Evolutionary conservation across 1,284 basidiomycete genomes (phyloP), one percentile per base, ranked within the genome.

Genomic region (Pseudomicrostroma phylloplanum): DNA sequence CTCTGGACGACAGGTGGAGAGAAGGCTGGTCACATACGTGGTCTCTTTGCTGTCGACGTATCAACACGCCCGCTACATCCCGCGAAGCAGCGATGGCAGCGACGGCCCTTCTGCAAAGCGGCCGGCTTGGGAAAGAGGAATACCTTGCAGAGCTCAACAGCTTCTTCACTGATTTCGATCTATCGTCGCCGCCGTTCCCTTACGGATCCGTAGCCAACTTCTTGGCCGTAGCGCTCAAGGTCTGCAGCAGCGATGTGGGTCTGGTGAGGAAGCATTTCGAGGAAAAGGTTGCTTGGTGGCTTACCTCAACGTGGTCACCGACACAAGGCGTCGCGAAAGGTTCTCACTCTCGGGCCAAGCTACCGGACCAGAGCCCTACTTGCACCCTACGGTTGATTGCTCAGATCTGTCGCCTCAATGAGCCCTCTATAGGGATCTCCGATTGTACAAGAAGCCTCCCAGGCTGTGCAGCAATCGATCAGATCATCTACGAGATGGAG

Each of bases 191-290:
- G 1, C 81, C 86, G 1, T 87, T 85, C 67, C 89, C 91, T 0
- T 88, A 85, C 70, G 93, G 97, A 72, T 86, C 92, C 0, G 89
- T 92, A 25, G 93, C 91, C 81, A 81, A 83, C 56, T 89, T 96
- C 75, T 82, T 96, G 53, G 80, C 84, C 15, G 81, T 84, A 23
- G 87, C 86, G 61, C 81, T 94, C 39, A 83, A 81, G 23, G 80
- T 88, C 17, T 86, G 89, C 0, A 86, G 85, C 61, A 86, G 88
- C 68, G 91, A 96, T 72, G 87, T 88, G 53, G 84, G 87, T 19
- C 80, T 94, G 8, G 90, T 90, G 77, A 84, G 87, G 3, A 85
- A 89, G 82, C 86, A 87, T 41, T 81, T 94, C 15, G 89, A 91
- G 73, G 89, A 91, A 71, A 90, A 90, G 74, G 86, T 90, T 0